These are phyloP conservation scores for Pseudonectria buxi DNA, from an alignment of 2,329 filamentous ascomycete species.

Conservation along the genomic window DNA sequence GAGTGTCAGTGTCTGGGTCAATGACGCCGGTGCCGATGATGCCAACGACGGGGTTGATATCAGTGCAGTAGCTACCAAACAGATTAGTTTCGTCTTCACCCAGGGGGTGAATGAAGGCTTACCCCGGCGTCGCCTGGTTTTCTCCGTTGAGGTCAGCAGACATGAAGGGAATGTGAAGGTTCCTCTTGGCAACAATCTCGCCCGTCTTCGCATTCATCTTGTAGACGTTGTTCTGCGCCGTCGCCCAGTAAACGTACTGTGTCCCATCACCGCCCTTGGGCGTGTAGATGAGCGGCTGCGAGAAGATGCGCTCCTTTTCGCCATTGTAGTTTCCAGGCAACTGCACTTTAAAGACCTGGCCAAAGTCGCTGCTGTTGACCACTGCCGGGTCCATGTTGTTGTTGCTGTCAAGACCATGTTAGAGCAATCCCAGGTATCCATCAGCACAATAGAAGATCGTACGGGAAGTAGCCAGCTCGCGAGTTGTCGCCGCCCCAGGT, in stretches of 20 bases:
- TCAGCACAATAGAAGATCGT: too few relatives aligned
- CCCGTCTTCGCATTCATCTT: constrained; percentile 50
- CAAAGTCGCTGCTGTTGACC: constrained; percentile 48
- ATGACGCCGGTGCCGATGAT: constrained; percentile 41
- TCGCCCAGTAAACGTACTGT: constrained; percentile 50
- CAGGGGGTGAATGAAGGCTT: too few relatives aligned
- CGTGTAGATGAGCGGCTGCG: constrained; percentile 45
- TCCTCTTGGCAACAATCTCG: constrained; percentile 39
- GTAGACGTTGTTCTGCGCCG: constrained; percentile 52
- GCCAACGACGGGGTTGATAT: constrained; percentile 41
- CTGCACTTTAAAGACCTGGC: constrained; percentile 44
- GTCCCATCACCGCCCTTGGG: constrained; percentile 32
- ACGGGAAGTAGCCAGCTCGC: constrained; percentile 37
- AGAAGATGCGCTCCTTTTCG: constrained; percentile 45
- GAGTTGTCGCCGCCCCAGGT: constrained; percentile 54
- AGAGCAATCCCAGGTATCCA: too few relatives aligned
- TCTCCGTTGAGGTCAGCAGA: constrained; percentile 37
- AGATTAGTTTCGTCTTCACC: too few relatives aligned
- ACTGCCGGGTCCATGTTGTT: constrained; percentile 58
- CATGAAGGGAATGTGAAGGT: constrained; percentile 43
- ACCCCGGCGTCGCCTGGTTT: too few relatives aligned
- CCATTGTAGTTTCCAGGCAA: constrained; percentile 47
- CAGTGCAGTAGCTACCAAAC: constrained; percentile 28
- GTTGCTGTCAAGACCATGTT: constrained; percentile 35
- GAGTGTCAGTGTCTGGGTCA: constrained; percentile 37